Evolutionary conservation across 176 grass and related monocot species (phyloP).

Genomic region (Pharus latifolius): DNA sequence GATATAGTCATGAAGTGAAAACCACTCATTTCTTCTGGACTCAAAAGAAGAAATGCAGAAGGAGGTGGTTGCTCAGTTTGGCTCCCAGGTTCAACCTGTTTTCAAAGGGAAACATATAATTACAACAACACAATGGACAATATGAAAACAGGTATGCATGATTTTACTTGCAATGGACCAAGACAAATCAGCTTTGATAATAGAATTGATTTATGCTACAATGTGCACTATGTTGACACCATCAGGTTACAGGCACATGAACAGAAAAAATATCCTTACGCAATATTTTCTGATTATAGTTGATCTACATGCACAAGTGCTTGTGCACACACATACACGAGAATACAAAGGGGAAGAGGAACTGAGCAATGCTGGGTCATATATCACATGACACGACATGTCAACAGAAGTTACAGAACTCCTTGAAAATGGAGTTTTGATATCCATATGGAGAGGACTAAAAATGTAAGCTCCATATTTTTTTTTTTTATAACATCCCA

Average conservation of each 20-base stretch:
- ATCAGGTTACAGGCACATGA: neutral
- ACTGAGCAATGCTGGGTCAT: neutral
- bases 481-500: neutral
- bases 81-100: conserved; percentile 93
- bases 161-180: neutral
- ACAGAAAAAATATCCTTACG: neutral
- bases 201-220: neutral
- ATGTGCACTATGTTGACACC: neutral
- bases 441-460: neutral
- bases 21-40: conserved; percentile 70
- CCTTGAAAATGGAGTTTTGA: neutral
- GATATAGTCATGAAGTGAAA: conserved; percentile 85
- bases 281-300: neutral
- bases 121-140: neutral
- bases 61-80: conserved; percentile 96
- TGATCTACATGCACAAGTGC: neutral
- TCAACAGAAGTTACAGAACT: no score
- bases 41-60: conserved; percentile 75
- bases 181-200: neutral
- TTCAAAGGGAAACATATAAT: conserved; percentile 6
- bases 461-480: neutral
- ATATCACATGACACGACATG: neutral
- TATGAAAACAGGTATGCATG: neutral
- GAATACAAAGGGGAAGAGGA: neutral
- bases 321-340: neutral